These are phyloP conservation scores for Penicillium corylophilum DNA, from an alignment of 2,329 filamentous ascomycete species.

Conservation along the genomic window DNA sequence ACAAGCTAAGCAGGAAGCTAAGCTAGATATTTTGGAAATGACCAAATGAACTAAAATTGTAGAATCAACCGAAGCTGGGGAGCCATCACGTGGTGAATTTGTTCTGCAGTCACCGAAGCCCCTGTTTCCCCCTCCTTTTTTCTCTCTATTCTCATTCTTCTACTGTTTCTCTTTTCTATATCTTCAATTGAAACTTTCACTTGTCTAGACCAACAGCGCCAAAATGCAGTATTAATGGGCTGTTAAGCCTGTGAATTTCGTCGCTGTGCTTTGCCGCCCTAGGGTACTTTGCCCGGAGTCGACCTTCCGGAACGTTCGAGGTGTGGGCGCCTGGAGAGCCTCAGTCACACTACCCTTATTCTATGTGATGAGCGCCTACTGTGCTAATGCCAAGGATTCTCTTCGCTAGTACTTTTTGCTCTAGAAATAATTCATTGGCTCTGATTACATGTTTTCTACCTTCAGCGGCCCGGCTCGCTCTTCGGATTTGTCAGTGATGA, in stretches of 20 bases:
- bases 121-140: neutral
- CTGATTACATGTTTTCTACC: neutral
- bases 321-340: neutral
- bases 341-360: neutral
- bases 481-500: too few species aligned
- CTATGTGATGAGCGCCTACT: neutral
- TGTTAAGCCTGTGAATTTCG: neutral
- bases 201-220: neutral
- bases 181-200: neutral
- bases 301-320: neutral
- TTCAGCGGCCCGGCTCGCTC: neutral
- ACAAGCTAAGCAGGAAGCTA: neutral
- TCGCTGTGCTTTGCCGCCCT: neutral
- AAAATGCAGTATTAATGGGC: neutral
- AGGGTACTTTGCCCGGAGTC: neutral
- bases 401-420: neutral
- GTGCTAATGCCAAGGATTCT: neutral
- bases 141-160: neutral
- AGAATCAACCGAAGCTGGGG: neutral
- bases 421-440: neutral
- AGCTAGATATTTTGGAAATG: neutral
- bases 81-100: conserved; percentile 19
- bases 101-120: conserved; percentile 7
- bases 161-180: neutral
- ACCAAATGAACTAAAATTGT: neutral